Conservation (phyloP, 805 yeast genomes). For the Monosporozyma unispora region DNA sequence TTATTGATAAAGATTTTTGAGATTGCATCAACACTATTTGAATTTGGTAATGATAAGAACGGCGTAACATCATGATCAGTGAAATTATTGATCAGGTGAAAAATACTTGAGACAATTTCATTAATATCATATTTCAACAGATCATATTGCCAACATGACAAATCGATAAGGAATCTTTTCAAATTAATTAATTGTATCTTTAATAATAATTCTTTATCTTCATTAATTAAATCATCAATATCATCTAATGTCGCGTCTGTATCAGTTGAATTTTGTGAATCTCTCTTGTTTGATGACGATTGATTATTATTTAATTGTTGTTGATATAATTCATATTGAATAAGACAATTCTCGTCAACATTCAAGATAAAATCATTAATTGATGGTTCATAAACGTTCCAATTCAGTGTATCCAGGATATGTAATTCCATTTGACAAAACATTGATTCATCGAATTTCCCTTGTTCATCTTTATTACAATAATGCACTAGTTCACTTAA, state of each 20-base stretch:
- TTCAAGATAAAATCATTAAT: conserved; percentile 39
- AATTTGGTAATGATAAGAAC: conserved; percentile 9
- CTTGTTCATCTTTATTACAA: conserved; percentile 49
- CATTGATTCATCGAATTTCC: conserved; percentile 51
- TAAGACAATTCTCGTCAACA: conserved; percentile 36
- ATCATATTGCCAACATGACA: conserved; percentile 40
- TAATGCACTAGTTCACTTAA: conserved; percentile 60
- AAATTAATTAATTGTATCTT: conserved; percentile 36
- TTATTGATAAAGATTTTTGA: conserved; percentile 19
- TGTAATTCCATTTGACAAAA: conserved; percentile 72
- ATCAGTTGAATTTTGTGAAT: conserved; percentile 8
- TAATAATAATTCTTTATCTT: conserved; percentile 24
- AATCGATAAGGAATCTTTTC: conserved; percentile 43
- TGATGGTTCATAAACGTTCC: conserved; percentile 62
- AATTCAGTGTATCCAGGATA: conserved; percentile 58
- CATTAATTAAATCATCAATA: conserved; percentile 6
- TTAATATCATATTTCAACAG: conserved; percentile 28
- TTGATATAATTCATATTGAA: conserved; percentile 30
- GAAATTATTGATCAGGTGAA: conserved; percentile 23
- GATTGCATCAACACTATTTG: conserved; percentile 18
- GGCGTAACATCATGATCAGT: conserved; percentile 26
- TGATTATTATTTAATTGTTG: conserved; percentile 22
- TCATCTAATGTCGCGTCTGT: conserved; percentile 15
- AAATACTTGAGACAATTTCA: conserved; percentile 25
- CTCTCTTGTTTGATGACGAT: background rate